Conservation (phyloP, 106 monocot species). For the Platanthera zijinensis region DNA sequence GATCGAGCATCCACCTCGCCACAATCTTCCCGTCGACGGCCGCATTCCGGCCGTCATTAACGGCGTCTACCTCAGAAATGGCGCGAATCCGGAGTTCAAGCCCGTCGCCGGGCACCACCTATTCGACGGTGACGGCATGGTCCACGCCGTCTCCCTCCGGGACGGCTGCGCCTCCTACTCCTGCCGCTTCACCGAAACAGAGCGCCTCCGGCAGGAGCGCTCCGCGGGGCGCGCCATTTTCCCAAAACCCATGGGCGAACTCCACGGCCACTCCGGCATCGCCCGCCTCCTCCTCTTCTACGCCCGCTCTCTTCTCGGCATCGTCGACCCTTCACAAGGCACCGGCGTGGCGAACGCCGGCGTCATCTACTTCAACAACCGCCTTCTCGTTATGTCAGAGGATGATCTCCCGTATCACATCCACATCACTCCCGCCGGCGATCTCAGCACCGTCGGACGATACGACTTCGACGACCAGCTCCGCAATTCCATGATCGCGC, state of each 20-base stretch:
- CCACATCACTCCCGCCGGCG: conserved; percentile 29
- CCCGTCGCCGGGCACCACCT: conserved; percentile 58
- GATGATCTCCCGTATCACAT: conserved; percentile 87
- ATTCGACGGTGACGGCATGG: conserved; percentile 77
- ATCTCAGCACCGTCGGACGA: conserved; percentile 52
- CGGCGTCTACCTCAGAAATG: conserved; percentile 62
- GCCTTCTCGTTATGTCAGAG: conserved; percentile 86
- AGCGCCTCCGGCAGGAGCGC: conserved; percentile 55
- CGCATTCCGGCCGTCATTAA: conserved; percentile 45
- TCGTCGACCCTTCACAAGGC: conserved; percentile 47
- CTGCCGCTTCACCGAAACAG: conserved; percentile 76
- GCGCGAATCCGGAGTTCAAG: conserved; percentile 47
- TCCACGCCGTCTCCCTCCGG: conserved; percentile 51
- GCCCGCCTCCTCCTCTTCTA: conserved; percentile 68
- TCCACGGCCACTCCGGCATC: conserved; percentile 81
- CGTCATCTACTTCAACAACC: conserved; percentile 59
- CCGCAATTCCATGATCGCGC: conserved; percentile 71
- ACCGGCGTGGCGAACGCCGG: conserved; percentile 85
- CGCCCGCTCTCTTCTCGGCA: conserved; percentile 43
- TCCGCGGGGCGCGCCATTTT: conserved; percentile 55
- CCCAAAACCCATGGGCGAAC: conserved; percentile 86
- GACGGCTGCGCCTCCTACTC: conserved; percentile 46
- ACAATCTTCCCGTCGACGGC: conserved; percentile 38
- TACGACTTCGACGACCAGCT: conserved; percentile 66
- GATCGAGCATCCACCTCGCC: conserved; percentile 24